These are phyloP conservation scores for Thelonectria blattea DNA, from an alignment of 2,329 filamentous ascomycete genomes.

Conservation along the genomic window DNA sequence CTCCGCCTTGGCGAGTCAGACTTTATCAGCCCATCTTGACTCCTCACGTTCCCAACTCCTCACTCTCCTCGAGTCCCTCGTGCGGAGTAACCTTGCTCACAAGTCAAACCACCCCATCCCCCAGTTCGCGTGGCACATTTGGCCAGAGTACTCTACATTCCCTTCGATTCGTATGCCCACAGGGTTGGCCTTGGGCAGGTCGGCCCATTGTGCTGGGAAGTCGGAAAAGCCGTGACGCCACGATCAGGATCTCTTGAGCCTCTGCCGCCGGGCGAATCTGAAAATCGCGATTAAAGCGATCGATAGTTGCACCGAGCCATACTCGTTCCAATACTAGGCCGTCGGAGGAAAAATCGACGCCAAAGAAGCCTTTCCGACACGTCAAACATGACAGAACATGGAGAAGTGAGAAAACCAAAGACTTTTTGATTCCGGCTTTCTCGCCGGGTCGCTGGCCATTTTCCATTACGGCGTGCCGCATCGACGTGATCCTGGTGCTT, in stretches of 20 bases:
- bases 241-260: constrained; percentile 9
- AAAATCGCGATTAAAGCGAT: constrained; percentile 15
- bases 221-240: neutral
- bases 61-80: neutral
- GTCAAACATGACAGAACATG: neutral
- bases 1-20: neutral
- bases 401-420: neutral
- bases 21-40: constrained; percentile 2
- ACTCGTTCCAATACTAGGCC: constrained; percentile 12
- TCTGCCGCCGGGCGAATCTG: neutral
- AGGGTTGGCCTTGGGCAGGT: constrained; percentile 9
- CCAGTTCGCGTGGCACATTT: neutral
- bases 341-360: neutral
- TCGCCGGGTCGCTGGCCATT: neutral
- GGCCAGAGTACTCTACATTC: neutral
- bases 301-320: constrained; percentile 5
- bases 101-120: neutral
- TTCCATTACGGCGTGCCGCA: too few relatives aligned
- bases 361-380: neutral
- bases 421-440: neutral
- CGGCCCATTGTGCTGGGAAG: neutral
- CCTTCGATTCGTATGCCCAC: neutral
- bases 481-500: too few relatives aligned
- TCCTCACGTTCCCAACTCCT: neutral
- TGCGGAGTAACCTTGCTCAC: constrained; percentile 10